Conservation (phyloP, 73 alveolate genomes). For the Paramecium sexaurelia region DNA sequence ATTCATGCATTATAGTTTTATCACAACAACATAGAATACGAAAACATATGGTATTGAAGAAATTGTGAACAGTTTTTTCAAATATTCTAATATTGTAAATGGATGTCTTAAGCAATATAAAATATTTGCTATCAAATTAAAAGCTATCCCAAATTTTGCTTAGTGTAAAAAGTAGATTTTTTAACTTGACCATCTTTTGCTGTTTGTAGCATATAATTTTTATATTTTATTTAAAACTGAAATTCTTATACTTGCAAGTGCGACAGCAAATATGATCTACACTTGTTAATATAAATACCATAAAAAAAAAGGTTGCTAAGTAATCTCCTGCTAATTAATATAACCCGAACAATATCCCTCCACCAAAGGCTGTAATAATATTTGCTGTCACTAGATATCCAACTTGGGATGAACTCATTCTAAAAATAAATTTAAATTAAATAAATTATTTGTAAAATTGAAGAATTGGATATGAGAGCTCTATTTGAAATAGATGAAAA, state of each 20-base stretch:
- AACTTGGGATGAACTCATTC: background rate
- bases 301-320: background rate
- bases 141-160: constrained; percentile 37
- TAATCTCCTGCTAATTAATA: constrained; percentile 19
- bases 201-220: background rate
- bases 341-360: background rate
- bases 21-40: background rate
- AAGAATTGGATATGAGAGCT: too few species aligned
- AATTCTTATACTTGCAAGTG: background rate
- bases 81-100: background rate
- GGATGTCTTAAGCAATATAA: background rate
- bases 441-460: too few species aligned
- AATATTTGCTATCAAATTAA: background rate
- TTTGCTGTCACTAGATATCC: background rate
- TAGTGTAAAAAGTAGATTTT: background rate
- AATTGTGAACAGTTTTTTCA: background rate
- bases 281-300: background rate
- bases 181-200: background rate
- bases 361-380: background rate
- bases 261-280: background rate
- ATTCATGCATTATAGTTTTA: background rate
- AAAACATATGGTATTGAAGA: background rate
- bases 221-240: background rate
- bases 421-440: too few species aligned
- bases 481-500: too few species aligned